Evolutionary conservation across 2,329 filamentous ascomycete genomes (phyloP), one percentile per base, ranked within the genome.

Genomic region (Trichoderma cornu-damae): DNA sequence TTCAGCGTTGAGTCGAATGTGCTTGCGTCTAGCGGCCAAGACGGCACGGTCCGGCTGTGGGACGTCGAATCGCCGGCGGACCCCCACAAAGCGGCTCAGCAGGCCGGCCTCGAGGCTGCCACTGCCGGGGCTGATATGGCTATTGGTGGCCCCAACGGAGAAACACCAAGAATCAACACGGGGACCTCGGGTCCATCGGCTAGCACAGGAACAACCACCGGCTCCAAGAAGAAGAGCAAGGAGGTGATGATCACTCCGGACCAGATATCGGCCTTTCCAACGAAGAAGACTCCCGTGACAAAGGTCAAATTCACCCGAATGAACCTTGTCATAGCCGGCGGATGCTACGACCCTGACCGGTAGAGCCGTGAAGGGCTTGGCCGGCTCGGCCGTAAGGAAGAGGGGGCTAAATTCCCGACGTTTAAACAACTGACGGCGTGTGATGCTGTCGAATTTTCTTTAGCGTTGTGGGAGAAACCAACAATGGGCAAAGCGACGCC

Each of bases 201-300:
- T 4, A 67, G 63, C 1, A 42, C 63, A 7, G 60, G 67, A 1
- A 62, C 71, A 22, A 61, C 70, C 16, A 55, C 62, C 24, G 69
- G 73, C 14, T 67, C 66, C 2, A 86, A 86, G 79, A 96, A 95
- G 76, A 90, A 90, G 71, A 84, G 83, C 57, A 96, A 96, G 72
- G 93, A 96, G 66, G 89, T 91, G 3, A 89, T 90, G 66, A 88
- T 96, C 43, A 92, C 88, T 0, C 87, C 91, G 0, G 94, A 99
- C 68, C 94, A 97, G 73, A 95, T 99, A 73, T 90, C 85, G 62
- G 92, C 90, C 1, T 97, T 96, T 69, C 86, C 90, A 0, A 97
- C 94, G 3, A 99, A 99, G 81, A 96, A 96, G 75, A 93, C 88
- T 14, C 92, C 93, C 0, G 89, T 97, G 9, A 89, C 95, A 73